These are phyloP conservation scores for Suhomyces prunicola DNA, from an alignment of 805 yeast species.

Conservation along the genomic window DNA sequence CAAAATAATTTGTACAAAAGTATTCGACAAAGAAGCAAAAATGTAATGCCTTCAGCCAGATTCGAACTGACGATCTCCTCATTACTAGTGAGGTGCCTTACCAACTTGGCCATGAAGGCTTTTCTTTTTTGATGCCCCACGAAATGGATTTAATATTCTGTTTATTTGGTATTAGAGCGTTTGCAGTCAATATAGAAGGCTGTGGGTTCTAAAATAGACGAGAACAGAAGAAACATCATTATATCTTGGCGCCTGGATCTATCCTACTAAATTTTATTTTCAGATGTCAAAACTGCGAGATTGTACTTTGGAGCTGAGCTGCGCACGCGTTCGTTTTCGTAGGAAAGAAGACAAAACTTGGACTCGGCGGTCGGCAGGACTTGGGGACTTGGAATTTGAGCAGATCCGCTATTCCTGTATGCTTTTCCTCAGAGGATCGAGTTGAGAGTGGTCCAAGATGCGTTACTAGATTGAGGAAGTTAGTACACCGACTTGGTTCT, in stretches of 20 bases:
- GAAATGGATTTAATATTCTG: no score
- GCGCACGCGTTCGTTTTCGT: neutral
- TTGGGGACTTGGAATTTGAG: neutral
- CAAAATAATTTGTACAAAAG: neutral
- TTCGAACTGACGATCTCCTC: slow-evolving; percentile 19
- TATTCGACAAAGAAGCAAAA: slow-evolving; percentile 7
- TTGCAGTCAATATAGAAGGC: no score
- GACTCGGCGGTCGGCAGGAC: neutral
- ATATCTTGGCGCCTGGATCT: no score
- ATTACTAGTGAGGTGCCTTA: slow-evolving; percentile 19
- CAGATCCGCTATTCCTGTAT: neutral
- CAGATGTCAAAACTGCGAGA: neutral
- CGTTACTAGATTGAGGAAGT: neutral
- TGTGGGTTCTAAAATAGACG: no score
- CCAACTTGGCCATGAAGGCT: slow-evolving; percentile 17
- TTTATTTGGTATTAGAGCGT: neutral
- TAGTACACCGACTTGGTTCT: slow-evolving; percentile 55
- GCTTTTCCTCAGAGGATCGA: neutral
- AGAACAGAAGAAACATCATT: no score
- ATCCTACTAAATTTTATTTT: no score
- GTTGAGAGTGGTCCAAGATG: neutral
- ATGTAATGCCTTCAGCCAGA: slow-evolving; percentile 18
- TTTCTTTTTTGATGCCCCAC: neutral
- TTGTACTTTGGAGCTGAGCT: neutral
- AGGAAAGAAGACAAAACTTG: neutral